A percentile compares a stretch with the other conserved stretches of the same genome.
Conservation (phyloP, 192 early-diverging fungal genomes). For the Backusella australiensis region DNA sequence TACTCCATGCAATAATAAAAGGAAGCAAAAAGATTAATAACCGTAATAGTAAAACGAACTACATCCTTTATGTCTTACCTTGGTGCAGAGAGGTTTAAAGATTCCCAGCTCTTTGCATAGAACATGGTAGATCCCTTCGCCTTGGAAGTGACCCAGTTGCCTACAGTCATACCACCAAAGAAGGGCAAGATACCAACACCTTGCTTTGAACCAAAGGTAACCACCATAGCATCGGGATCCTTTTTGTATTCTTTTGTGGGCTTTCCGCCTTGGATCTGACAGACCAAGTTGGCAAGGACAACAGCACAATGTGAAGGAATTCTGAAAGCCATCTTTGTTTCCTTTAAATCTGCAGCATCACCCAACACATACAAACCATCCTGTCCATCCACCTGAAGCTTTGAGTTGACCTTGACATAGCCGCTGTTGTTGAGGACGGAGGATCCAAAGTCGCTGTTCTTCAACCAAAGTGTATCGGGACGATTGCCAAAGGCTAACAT, state of each 20-base stretch:
- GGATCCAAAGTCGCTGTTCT: background rate
- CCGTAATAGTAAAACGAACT: background rate
- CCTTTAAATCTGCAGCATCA: conserved; percentile 35
- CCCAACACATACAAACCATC: conserved; percentile 36
- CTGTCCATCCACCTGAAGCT: conserved; percentile 26
- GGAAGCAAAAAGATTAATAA: background rate
- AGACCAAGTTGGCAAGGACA: conserved; percentile 24
- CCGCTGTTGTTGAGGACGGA: background rate
- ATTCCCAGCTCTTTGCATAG: background rate
- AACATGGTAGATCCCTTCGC: background rate
- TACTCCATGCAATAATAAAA: background rate
- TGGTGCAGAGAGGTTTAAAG: background rate
- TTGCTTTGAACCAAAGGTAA: conserved; percentile 27
- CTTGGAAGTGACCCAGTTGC: background rate
- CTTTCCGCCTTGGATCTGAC: conserved; percentile 11
- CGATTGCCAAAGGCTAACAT: conserved; percentile 28
- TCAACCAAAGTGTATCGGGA: conserved; percentile 14
- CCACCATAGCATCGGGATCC: conserved; percentile 11
- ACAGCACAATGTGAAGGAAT: conserved; percentile 15
- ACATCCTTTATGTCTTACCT: background rate
- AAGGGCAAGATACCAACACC: background rate
- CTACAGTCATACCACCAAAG: conserved; percentile 1
- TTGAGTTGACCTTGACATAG: conserved; percentile 23
- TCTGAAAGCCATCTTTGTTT: conserved; percentile 35
- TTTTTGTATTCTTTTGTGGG: conserved; percentile 32